Conservation (phyloP, 2,329 filamentous ascomycete genomes). For the Colletotrichum simmondsii region DNA sequence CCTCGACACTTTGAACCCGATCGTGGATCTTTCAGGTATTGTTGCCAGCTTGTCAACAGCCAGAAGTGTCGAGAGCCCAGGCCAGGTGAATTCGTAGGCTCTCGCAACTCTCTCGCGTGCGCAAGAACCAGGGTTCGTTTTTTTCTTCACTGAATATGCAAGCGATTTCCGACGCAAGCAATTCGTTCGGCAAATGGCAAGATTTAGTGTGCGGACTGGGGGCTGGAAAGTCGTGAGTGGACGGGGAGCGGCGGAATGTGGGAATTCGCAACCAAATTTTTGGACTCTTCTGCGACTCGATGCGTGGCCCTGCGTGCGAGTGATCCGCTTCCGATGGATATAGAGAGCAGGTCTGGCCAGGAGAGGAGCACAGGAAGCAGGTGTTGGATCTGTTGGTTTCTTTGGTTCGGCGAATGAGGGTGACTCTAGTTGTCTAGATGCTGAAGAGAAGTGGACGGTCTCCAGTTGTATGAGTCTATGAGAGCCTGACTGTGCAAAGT, state of each 20-base stretch:
- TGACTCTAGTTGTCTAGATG: not conserved
- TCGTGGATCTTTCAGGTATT: not conserved
- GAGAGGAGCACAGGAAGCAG: not conserved
- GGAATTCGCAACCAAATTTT: not conserved
- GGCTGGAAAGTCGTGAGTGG: constrained; percentile 6
- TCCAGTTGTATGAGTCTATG: not conserved
- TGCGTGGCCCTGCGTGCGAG: not conserved
- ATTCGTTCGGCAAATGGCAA: constrained; percentile 8
- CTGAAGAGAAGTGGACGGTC: not conserved
- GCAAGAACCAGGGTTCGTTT: not conserved
- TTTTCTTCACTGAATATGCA: constrained; percentile 5
- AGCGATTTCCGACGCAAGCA: constrained; percentile 6
- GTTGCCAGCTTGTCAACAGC: not conserved
- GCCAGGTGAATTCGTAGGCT: not conserved
- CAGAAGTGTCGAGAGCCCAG: too few species aligned
- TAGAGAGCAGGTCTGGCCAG: not conserved
- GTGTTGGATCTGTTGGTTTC: not conserved
- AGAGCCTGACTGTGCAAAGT: not conserved
- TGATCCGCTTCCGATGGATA: not conserved
- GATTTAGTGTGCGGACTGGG: not conserved
- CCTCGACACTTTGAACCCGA: not conserved
- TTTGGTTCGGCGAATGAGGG: not conserved
- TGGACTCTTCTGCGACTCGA: not conserved
- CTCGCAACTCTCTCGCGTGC: not conserved
- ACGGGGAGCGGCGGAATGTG: constrained; percentile 27